These are phyloP conservation scores for Pseudopithomyces maydicus DNA, from an alignment of 2,329 filamentous ascomycete genomes.

Conservation along the genomic window DNA sequence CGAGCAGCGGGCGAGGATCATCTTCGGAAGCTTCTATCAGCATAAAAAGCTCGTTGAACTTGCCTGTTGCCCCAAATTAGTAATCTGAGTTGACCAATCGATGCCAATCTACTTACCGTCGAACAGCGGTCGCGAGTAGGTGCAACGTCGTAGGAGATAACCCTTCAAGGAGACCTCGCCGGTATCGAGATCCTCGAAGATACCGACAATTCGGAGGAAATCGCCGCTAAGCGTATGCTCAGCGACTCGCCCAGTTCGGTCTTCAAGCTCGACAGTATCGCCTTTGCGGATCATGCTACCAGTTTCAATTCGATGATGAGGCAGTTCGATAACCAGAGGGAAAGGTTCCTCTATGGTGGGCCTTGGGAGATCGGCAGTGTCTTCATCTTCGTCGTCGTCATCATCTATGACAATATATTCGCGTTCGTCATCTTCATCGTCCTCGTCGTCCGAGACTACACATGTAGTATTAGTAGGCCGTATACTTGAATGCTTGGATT, in stretches of 20 bases:
- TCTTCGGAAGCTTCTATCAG: slow-evolving; percentile 13
- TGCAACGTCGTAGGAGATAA: slow-evolving; percentile 19
- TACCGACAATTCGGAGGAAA: slow-evolving; percentile 25
- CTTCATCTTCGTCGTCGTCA: background rate
- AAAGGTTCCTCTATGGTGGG: no score
- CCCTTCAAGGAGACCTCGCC: slow-evolving; percentile 25
- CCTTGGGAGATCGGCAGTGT: background rate
- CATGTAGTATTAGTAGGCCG: background rate
- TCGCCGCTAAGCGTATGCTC: slow-evolving; percentile 21
- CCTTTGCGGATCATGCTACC: background rate
- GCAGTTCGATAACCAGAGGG: background rate
- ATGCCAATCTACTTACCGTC: slow-evolving; percentile 16
- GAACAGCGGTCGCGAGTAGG: slow-evolving; percentile 23
- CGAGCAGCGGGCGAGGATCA: slow-evolving; percentile 10
- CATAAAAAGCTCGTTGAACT: slow-evolving; percentile 30
- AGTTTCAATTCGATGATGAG: background rate
- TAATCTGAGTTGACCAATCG: background rate
- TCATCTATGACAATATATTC: slow-evolving; percentile 4
- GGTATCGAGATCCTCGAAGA: slow-evolving; percentile 21
- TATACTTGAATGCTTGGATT: no score
- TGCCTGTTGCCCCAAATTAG: slow-evolving; percentile 17
- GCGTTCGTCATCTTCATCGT: background rate
- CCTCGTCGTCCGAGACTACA: background rate
- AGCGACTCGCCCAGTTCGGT: background rate
- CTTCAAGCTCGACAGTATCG: slow-evolving; percentile 23